Base-by-base conservation (phyloP, 2,329 filamentous ascomycete genomes). In the Boeremia exigua region DNA sequence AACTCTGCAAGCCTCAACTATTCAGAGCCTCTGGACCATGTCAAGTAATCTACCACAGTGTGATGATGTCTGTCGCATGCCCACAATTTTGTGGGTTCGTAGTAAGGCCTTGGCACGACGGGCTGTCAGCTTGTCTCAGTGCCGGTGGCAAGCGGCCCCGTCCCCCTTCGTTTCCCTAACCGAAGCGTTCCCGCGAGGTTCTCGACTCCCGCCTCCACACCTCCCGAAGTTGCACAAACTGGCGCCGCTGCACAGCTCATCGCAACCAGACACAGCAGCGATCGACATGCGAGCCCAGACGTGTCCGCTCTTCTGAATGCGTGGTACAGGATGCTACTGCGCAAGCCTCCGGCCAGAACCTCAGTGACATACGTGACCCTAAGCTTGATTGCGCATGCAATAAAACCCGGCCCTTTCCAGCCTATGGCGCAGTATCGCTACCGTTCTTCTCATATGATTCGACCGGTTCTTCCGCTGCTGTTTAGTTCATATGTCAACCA, bases 81-180 rank as follows among this genome's bases (percentile, higher is more conserved):
- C 23, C 12, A 14, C 42, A 9, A 39, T 32, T 14, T 30, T 10
- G n/a, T 29, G 9, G 34, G 14, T 23, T 28, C 11, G 23, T 23
- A n/a, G 19, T 27, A 17, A 39, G 25, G 9, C 32, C 33, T 50
- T 39, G 19, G 19, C 14, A 10, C 12, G 27, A 30, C 19, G 19
- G 19, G 19, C 19, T 43, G 38, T 44, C 27, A 44, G 33, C 33
- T 5, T 37, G 34, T 23, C 19, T 23, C 19, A 23, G 3, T 23
- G 19, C 29, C 23, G 39, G 40, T 49, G 40, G 38, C 19, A 40
- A 19, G 23, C 34, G 28, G 40, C 46, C 23, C 33, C 44, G 8
- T 37, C 17, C 29, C 36, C 23, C 14, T 36, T 56, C 40, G 53
- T 47, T 51, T 47, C 40, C 47, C 53, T 42, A 40, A 46, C 40